Evolutionary conservation across 2,329 filamentous ascomycete species (phyloP), one percentile per base, ranked within the genome.

Genomic region (Leptoxyphium fumago): DNA sequence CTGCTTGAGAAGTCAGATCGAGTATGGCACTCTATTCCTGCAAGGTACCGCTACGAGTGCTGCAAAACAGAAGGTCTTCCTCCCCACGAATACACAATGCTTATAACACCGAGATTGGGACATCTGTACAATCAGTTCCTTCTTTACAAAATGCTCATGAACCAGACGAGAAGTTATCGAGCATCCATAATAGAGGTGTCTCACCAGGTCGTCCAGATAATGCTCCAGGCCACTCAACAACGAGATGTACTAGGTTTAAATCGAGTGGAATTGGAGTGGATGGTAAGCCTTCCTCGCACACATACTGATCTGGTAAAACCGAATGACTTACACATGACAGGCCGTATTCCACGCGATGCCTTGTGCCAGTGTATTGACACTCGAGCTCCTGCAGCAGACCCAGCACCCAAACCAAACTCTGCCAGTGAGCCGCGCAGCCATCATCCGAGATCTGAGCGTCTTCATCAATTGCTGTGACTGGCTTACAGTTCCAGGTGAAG

Each of bases 321-420:
- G 13, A 17, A 43, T 39, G 9, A 15, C 29, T 14, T 21, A 17
- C 18, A 10, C 26, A 10, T 18, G 8, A 11, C 30, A 45, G 43
- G 8, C 42, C 11, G 40, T 45, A 5, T 42, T 29, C 38, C 45
- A 41, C 38, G 46, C 46, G 14, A 45, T 47, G 40, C 46, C 46
- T 2, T 47, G 46, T 36, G 46, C 46, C 17, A 47, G 46, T 32
- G 32, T 47, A 4, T 43, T 47, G 2, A 42, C 45, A 17, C 43
- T 47, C n/a, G 46, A 47, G 32, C 46, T 47, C 26, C 34, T 47
- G 3, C 43, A 43, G 14, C 43, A 45, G 29, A 14, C n/a, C n/a
- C 38, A 45, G n/a, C 39, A 45, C 9, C 43, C 43, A 10, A 14
- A 43, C 34, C 21, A 46, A 26, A 15, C 29, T 13, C 18, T 29